Base-by-base conservation (phyloP, 2,329 filamentous ascomycete species). In the Reticulascus tulasneorum region DNA sequence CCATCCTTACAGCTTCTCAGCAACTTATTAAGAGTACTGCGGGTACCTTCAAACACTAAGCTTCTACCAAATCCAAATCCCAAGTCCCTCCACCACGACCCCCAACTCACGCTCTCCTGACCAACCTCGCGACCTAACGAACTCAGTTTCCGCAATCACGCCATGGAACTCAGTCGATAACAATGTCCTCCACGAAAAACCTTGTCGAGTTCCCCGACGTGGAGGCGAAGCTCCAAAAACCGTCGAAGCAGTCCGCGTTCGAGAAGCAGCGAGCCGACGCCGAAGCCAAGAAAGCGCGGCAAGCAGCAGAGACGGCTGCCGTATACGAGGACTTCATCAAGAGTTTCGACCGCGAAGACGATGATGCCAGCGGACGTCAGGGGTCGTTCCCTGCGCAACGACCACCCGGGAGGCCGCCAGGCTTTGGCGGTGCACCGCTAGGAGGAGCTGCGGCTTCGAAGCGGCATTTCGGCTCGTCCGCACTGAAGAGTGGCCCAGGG, bases 321-420 rank as follows among this genome's bases (percentile, higher is more conserved):
- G 87, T 89, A 1, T 86, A 90, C 59, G 80, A 88, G 49, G 87
- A 91, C 47, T 95, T 95, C 48, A 79, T 93, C 38, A 91, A 91
- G 61, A 88, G 75, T 37, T 86, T 86, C 50, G 81, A 80, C 28
- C 69, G 75, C 42, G 77, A 82, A 23, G 74, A 75, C 18, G 68
- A 73, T 25, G 67, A 72, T 27, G 53, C 51, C 23, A 41, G 45
- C 29, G 37, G 38, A 20, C 23, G 40, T 35, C 37, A 40, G 15
- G 37, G 37, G 34, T 35, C 40, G 11, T 32, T 38, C 13, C 33
- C 33, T 12, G 24, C 42, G 17, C 24, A 39, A 30, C 17, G 36
- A 9, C 24, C 29, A 21, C 23, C 20, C 20, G 11, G 31, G n/a
- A 38, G 41, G 29, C 19, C 31, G 17, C 48, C 44, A 28, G 55